These are phyloP conservation scores for Huiozyma naganishii DNA, from an alignment of 805 yeast genomes.

Conservation along the genomic window DNA sequence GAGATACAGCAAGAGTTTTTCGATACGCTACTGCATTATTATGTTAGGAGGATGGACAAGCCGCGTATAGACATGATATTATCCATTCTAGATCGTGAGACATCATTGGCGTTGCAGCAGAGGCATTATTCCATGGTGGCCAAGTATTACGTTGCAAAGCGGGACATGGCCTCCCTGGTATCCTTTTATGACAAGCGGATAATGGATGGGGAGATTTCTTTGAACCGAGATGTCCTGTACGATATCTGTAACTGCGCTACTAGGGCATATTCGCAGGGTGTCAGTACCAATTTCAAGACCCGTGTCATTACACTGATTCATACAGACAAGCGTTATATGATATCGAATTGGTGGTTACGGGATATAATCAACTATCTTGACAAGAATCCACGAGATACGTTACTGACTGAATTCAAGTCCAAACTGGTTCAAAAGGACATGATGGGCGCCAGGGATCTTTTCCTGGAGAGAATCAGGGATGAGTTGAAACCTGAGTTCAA, in stretches of 20 bases:
- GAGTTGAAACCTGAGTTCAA: constrained; percentile 15
- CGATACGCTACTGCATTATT: constrained; percentile 9
- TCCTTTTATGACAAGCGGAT: constrained; percentile 2
- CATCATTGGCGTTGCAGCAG: too few species aligned
- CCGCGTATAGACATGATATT: too few species aligned
- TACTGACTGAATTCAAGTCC: neutral
- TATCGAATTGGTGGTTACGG: neutral
- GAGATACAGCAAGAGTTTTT: constrained; percentile 8
- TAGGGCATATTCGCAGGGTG: neutral
- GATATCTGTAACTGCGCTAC: too few species aligned
- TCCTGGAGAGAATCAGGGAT: constrained; percentile 13
- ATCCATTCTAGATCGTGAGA: too few species aligned
- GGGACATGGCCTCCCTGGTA: constrained; percentile 5
- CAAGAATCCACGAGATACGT: neutral
- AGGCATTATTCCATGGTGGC: constrained; percentile 9
- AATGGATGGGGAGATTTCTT: neutral
- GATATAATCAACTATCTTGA: neutral
- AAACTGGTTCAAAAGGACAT: constrained; percentile 5
- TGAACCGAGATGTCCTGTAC: neutral
- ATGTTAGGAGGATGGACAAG: constrained; percentile 8
- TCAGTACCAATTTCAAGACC: neutral
- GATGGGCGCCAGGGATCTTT: constrained; percentile 6
- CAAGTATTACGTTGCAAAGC: constrained; percentile 16
- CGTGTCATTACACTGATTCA: neutral
- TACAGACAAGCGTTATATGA: neutral